Evolutionary conservation across 345 rosid genomes (phyloP).

Genomic region (Tarenaya hassleriana): DNA sequence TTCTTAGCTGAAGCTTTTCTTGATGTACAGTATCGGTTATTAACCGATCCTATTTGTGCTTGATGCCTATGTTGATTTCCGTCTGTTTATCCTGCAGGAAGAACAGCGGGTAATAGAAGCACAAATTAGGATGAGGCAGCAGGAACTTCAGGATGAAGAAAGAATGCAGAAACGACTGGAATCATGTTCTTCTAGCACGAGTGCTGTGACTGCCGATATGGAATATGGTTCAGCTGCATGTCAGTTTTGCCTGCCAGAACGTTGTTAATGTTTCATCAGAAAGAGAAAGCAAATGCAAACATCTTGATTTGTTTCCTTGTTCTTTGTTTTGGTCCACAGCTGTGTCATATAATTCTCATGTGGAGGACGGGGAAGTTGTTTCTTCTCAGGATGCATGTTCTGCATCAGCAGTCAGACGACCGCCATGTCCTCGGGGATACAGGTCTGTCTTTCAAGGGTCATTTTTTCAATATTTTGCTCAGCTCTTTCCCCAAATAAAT

Average conservation of each 20-base stretch:
- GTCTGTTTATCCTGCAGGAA: conserved; percentile 45
- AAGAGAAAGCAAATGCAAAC: too few relatives aligned
- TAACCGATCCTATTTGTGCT: conserved; percentile 5
- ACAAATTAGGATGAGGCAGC: conserved; percentile 72
- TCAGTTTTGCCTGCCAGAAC: conserved; percentile 12
- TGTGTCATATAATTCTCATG: conserved; percentile 30
- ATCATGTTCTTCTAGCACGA: conserved; percentile 45
- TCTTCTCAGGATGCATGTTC: conserved; percentile 36
- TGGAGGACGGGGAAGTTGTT: conserved; percentile 42
- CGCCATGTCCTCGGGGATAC: conserved; percentile 33
- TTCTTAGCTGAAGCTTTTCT: background rate
- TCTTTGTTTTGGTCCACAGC: conserved; percentile 27
- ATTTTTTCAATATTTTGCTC: background rate
- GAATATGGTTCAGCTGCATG: conserved; percentile 50
- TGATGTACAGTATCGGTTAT: background rate
- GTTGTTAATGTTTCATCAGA: background rate
- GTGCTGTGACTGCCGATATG: conserved; percentile 36
- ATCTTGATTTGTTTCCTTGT: background rate
- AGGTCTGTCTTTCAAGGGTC: conserved; percentile 35
- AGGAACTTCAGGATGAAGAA: conserved; percentile 78
- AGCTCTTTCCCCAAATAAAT: too few relatives aligned
- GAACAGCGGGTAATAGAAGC: conserved; percentile 95
- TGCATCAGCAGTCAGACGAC: conserved; percentile 33
- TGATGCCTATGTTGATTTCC: too few relatives aligned
- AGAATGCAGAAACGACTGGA: conserved; percentile 65